Evolutionary conservation across 306 rosid genomes (phyloP), one percentile per base, ranked within the genome.

Genomic region (Cicer chorassanicum): DNA sequence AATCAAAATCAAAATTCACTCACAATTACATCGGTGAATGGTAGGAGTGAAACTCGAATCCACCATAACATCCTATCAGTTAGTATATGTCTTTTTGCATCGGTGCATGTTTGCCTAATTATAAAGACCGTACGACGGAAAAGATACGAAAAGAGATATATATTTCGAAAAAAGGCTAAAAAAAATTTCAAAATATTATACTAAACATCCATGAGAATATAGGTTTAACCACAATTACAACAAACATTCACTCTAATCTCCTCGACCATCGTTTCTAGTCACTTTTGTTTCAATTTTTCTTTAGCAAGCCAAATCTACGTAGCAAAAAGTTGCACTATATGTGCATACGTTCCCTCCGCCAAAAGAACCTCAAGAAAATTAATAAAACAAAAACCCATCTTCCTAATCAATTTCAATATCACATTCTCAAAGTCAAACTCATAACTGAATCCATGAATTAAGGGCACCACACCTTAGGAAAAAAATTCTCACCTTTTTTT

Each of bases 251-350:
- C n/a, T 45, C 36, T 40, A 9, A 43, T 7, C 29, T 45, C 41
- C 49, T 67, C 54, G 21, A 39, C 3, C 45, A 9, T 18, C 38
- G 14, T 11, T 41, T 10, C 38, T 12, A 9, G 29, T 18, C 41
- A 4, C 51, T 49, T 46, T 42, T 16, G 9, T 44, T 61, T 36
- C 9, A 3, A 36, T 79, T 48, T 19, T 65, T 46, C 70, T 34
- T 18, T 53, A 66, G 56, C 62, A 76, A 59, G 83, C 80, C 82
- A 82, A 66, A 64, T 82, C 86, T 82, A 78, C 77, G 57, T 57
- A 75, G 82, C 53, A 8, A 75, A 76, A 80, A 76, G 46, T 62
- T 79, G 66, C 39, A 43, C 80, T 73, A 68, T 82, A 75, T 54
- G 78, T 74, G 70, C 72, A 66, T 81, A 79, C 71, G 78, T 81